These are phyloP conservation scores for Nicotiana sylvestris DNA, from an alignment of 257 asterid genomes.

Conservation along the genomic window DNA sequence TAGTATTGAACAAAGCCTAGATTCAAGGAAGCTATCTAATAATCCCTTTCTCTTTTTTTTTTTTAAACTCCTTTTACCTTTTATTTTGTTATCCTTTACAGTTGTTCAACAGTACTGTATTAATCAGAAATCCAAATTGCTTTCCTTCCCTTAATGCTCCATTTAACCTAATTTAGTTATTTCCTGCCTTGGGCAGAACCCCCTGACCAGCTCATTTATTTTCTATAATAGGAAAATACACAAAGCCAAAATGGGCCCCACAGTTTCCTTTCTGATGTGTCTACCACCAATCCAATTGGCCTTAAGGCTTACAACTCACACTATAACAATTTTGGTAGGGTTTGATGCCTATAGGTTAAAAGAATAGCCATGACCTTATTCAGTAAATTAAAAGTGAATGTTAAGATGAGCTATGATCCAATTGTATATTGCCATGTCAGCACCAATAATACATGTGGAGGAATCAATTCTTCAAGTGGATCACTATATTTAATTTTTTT, in stretches of 20 bases:
- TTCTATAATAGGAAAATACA: background rate
- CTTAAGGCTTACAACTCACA: conserved; percentile 14
- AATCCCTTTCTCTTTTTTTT: background rate
- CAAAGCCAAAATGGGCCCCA: conserved; percentile 1
- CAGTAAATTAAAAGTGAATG: background rate
- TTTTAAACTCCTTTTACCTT: too few relatives aligned
- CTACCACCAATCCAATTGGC: conserved; percentile 12
- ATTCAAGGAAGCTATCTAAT: background rate
- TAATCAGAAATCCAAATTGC: conserved; percentile 1
- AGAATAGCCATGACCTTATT: background rate
- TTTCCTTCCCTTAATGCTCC: conserved; percentile 9
- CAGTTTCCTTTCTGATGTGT: conserved; percentile 10
- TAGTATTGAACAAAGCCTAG: background rate
- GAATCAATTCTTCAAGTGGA: conserved; percentile 3
- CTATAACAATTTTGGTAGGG: conserved; percentile 6
- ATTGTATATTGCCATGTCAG: conserved; percentile 3
- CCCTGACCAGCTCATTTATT: conserved; percentile 2
- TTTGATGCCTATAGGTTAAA: conserved; percentile 4
- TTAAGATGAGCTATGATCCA: background rate
- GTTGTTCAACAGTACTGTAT: background rate
- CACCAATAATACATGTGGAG: conserved; percentile 9
- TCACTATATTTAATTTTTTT: too few relatives aligned
- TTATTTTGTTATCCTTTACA: background rate
- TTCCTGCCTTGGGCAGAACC: background rate
- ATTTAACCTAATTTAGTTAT: conserved; percentile 9